These are phyloP conservation scores for Phytophthora constricta DNA, from an alignment of 352 stramenopile genomes.

Conservation along the genomic window DNA sequence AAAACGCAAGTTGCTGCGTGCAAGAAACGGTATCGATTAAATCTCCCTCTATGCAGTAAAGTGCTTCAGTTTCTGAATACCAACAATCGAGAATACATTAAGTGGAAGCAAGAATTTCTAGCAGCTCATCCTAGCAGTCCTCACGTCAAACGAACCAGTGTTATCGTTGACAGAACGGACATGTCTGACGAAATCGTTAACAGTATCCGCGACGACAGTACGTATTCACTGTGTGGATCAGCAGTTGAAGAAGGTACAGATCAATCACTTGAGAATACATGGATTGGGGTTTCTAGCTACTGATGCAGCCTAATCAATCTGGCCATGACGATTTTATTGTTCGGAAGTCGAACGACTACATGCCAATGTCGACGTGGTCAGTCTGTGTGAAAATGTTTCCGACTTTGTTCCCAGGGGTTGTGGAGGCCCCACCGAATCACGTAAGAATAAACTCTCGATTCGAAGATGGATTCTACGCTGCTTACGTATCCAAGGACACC, in stretches of 20 bases:
- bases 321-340: constrained; percentile 2
- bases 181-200: background rate
- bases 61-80: background rate
- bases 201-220: background rate
- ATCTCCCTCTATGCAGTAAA: background rate
- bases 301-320: background rate
- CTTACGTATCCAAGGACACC: constrained; percentile 12
- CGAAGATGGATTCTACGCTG: constrained; percentile 14
- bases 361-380: background rate
- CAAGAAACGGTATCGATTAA: background rate
- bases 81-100: background rate
- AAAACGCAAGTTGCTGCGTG: background rate
- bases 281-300: background rate
- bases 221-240: background rate
- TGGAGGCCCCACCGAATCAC: constrained; percentile 19
- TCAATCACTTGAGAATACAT: background rate
- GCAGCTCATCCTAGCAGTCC: background rate
- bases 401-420: constrained; percentile 22
- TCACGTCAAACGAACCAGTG: background rate
- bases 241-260: background rate
- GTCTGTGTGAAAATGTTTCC: constrained; percentile 23
- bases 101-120: background rate
- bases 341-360: constrained; percentile 1
- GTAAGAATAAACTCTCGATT: constrained; percentile 7
- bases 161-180: constrained; percentile 2